These are phyloP conservation scores for Corymbia maculata DNA, from an alignment of 345 rosid species.

Conservation along the genomic window DNA sequence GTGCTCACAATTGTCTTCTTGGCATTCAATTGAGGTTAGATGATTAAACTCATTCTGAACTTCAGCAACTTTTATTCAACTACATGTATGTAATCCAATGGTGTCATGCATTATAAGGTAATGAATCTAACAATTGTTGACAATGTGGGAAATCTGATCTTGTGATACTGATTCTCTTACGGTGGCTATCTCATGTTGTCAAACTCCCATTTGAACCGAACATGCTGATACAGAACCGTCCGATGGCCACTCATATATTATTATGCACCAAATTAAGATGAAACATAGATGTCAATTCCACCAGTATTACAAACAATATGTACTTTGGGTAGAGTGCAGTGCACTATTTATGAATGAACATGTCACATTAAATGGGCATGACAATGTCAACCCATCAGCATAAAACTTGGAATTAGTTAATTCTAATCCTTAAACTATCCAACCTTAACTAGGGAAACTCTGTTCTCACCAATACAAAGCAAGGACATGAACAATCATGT, in stretches of 20 bases:
- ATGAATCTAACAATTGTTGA: background rate
- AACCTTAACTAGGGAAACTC: background rate
- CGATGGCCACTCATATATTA: background rate
- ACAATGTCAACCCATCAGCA: background rate
- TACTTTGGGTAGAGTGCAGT: background rate
- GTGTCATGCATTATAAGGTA: background rate
- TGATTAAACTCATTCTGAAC: background rate
- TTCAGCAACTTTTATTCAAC: background rate
- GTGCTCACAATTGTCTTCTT: background rate
- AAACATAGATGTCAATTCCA: background rate
- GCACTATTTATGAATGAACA: background rate
- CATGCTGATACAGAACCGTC: background rate
- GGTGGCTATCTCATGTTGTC: background rate
- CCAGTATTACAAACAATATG: background rate
- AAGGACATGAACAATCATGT: background rate
- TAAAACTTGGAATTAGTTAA: background rate
- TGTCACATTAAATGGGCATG: background rate
- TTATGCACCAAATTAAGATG: background rate
- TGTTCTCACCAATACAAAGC: background rate
- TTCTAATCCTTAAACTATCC: background rate
- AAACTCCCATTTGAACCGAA: background rate
- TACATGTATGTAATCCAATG: background rate
- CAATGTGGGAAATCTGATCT: background rate
- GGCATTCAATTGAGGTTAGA: background rate
- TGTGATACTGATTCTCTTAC: background rate